These are phyloP conservation scores for Postia placenta DNA, from an alignment of 768 basidiomycete genomes.

Conservation along the genomic window DNA sequence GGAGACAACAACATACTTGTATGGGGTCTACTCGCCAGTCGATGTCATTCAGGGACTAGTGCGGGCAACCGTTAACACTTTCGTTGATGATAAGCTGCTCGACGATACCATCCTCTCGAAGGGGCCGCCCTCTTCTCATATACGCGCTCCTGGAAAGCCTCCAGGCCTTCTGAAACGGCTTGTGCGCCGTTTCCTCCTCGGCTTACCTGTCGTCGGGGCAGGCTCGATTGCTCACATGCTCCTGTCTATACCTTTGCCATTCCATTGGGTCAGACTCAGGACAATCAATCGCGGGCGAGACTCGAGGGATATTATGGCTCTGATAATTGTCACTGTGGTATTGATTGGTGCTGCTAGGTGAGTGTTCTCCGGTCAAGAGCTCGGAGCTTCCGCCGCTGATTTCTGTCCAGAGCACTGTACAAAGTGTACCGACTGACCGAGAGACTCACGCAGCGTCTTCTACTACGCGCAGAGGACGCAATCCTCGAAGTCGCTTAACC, in stretches of 20 bases:
- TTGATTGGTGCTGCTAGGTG: slow-evolving; percentile 60
- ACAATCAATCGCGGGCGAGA: slow-evolving; percentile 50
- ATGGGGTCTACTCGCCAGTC: slow-evolving; percentile 38
- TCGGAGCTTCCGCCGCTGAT: background rate
- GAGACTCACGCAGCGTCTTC: slow-evolving; percentile 47
- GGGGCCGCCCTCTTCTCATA: slow-evolving; percentile 1
- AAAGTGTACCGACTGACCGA: slow-evolving; percentile 67
- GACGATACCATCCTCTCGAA: slow-evolving; percentile 22
- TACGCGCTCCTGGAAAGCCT: slow-evolving; percentile 23
- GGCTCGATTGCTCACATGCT: slow-evolving; percentile 72
- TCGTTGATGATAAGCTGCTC: slow-evolving; percentile 47
- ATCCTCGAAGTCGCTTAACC: slow-evolving; percentile 58
- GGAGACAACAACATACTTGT: slow-evolving; percentile 24
- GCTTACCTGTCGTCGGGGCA: slow-evolving; percentile 73
- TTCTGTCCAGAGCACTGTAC: slow-evolving; percentile 63
- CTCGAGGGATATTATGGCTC: slow-evolving; percentile 57
- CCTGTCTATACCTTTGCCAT: slow-evolving; percentile 54
- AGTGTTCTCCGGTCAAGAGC: slow-evolving; percentile 19
- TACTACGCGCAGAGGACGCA: slow-evolving; percentile 71
- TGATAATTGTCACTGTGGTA: slow-evolving; percentile 57
- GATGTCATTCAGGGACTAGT: slow-evolving; percentile 57
- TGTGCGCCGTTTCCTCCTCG: slow-evolving; percentile 66
- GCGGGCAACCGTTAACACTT: slow-evolving; percentile 53
- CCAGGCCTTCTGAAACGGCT: slow-evolving; percentile 49
- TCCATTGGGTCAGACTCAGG: slow-evolving; percentile 65